These are phyloP conservation scores for Lasiodiplodia citricola DNA, from an alignment of 2,329 filamentous ascomycete genomes.

Conservation along the genomic window DNA sequence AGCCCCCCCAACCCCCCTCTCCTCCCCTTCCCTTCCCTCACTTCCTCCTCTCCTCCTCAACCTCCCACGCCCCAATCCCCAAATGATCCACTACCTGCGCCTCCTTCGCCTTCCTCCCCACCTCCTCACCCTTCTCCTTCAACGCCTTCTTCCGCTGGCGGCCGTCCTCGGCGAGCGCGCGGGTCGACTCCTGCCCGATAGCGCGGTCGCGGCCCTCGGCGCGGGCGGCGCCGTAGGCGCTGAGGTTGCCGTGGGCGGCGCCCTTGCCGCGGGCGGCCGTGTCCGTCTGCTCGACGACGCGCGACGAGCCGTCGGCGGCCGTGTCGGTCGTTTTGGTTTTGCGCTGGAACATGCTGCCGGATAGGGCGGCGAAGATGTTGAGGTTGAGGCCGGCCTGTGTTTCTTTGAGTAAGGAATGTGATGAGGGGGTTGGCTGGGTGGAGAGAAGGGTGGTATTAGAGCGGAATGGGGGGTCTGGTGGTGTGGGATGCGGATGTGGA, in stretches of 20 bases:
- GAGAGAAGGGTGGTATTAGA: too few relatives aligned
- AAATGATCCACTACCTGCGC: slow-evolving; percentile 40
- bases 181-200: slow-evolving; percentile 37
- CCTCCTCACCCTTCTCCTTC: slow-evolving; percentile 24
- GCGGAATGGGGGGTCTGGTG: too few relatives aligned
- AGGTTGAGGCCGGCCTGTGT: slow-evolving; percentile 42
- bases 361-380: slow-evolving; percentile 43
- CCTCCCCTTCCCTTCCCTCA: too few relatives aligned
- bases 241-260: slow-evolving; percentile 5
- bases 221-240: neutral
- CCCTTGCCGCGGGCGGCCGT: slow-evolving; percentile 18
- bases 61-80: slow-evolving; percentile 37
- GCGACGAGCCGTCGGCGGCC: slow-evolving; percentile 35
- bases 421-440: too few relatives aligned
- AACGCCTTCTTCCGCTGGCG: neutral
- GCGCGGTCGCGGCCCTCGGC: neutral
- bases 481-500: too few relatives aligned
- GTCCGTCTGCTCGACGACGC: slow-evolving; percentile 34
- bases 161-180: slow-evolving; percentile 15
- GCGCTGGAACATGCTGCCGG: slow-evolving; percentile 38
- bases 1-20: too few relatives aligned
- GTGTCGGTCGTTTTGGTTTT: slow-evolving; percentile 39
- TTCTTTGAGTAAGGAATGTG: neutral
- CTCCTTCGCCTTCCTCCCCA: neutral
- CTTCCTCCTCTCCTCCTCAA: neutral